These are phyloP conservation scores for Iris pallida DNA, from an alignment of 116 monocot genomes.

Conservation along the genomic window DNA sequence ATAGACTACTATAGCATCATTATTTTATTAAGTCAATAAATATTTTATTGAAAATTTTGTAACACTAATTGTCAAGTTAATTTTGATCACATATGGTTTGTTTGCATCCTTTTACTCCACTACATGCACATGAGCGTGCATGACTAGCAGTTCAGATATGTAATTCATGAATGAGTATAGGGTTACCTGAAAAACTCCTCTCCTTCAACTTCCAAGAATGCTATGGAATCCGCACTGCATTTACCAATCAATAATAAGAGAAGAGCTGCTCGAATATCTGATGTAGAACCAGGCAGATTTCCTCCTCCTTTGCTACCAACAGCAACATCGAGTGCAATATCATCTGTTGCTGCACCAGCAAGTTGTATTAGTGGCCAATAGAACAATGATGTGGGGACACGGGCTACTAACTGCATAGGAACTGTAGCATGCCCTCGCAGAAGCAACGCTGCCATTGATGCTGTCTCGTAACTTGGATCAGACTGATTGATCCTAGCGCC, in stretches of 20 bases:
- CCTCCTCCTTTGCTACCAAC: slow-evolving; percentile 92
- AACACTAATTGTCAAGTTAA: too few relatives aligned
- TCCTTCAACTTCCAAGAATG: slow-evolving; percentile 85
- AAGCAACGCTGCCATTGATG: slow-evolving; percentile 85
- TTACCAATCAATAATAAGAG: slow-evolving; percentile 80
- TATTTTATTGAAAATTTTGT: too few relatives aligned
- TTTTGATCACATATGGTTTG: too few relatives aligned
- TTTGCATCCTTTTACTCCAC: too few relatives aligned
- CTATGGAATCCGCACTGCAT: slow-evolving; percentile 63
- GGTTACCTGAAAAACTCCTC: slow-evolving; percentile 93
- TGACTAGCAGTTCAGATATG: too few relatives aligned
- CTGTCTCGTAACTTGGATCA: slow-evolving; percentile 25
- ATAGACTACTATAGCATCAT: too few relatives aligned
- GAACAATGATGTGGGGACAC: slow-evolving; percentile 72
- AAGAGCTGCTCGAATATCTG: slow-evolving; percentile 91
- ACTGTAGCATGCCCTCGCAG: slow-evolving; percentile 74
- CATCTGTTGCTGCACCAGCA: slow-evolving; percentile 93
- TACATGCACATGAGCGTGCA: too few relatives aligned
- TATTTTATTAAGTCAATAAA: too few relatives aligned
- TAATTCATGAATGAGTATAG: not conserved
- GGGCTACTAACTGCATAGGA: slow-evolving; percentile 78
- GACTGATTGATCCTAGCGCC: slow-evolving; percentile 3
- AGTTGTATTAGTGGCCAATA: slow-evolving; percentile 96
- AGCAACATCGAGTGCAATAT: slow-evolving; percentile 91
- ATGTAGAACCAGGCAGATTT: slow-evolving; percentile 79